These are phyloP conservation scores for Westerdykella sp. DNA, from an alignment of 2,329 filamentous ascomycete genomes.

Conservation along the genomic window DNA sequence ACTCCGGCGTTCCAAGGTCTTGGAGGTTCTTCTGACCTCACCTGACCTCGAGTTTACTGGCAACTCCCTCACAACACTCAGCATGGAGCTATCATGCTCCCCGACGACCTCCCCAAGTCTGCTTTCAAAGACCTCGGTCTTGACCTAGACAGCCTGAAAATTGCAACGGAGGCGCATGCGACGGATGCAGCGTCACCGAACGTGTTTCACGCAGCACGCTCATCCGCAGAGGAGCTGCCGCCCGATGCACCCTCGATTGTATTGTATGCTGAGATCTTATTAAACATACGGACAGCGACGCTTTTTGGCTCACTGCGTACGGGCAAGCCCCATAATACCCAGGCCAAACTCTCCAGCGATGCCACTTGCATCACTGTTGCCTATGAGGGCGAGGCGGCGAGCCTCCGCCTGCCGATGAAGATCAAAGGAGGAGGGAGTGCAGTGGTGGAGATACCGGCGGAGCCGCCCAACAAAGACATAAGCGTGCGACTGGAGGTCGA, in stretches of 20 bases:
- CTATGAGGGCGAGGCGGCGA: slow-evolving; percentile 42
- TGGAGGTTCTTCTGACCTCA: background rate
- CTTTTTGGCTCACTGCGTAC: slow-evolving; percentile 50
- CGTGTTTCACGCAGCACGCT: slow-evolving; percentile 20
- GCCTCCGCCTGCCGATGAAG: slow-evolving; percentile 43
- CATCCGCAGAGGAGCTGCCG: slow-evolving; percentile 18
- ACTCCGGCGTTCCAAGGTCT: background rate
- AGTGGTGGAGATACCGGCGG: slow-evolving; percentile 46
- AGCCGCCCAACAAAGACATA: slow-evolving; percentile 44
- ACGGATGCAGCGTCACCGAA: slow-evolving; percentile 22
- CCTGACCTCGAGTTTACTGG: background rate
- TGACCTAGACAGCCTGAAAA: slow-evolving; percentile 23
- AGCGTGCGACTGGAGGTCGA: slow-evolving; percentile 51
- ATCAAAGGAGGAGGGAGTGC: slow-evolving; percentile 40
- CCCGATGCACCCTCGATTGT: slow-evolving; percentile 29
- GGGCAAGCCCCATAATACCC: slow-evolving; percentile 39
- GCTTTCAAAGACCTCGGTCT: slow-evolving; percentile 33
- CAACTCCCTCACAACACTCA: background rate
- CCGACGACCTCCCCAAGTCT: slow-evolving; percentile 29
- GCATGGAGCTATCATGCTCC: slow-evolving; percentile 23
- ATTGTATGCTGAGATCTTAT: slow-evolving; percentile 55
- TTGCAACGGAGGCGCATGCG: slow-evolving; percentile 30
- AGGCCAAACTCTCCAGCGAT: slow-evolving; percentile 41
- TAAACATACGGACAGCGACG: slow-evolving; percentile 55
- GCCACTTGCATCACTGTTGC: slow-evolving; percentile 40